Percentiles rank a stretch among this genome's conserved stretches.
phyloP scores from a whole-genome alignment of 2,329 filamentous ascomycete species.

The Rugonectria rugulosa region DNA sequence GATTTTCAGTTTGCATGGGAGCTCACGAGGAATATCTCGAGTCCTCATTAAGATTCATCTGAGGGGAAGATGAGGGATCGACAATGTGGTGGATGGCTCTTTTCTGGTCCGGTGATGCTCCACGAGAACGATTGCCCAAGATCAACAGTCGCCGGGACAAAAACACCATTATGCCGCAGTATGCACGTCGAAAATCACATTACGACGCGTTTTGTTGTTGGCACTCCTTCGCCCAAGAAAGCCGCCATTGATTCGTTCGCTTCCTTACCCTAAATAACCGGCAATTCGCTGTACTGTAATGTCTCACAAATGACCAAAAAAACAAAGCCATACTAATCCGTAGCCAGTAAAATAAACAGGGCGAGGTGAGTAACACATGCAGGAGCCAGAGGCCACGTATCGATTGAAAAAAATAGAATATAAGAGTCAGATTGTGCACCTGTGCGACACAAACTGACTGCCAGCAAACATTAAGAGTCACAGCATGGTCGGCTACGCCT shows the following conservation, averaged over 20 bases:
- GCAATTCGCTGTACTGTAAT: background rate
- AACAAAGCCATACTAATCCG: background rate
- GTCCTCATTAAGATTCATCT: background rate
- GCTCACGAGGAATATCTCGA: too few relatives aligned
- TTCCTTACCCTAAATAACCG: constrained; percentile 7
- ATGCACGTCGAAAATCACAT: background rate
- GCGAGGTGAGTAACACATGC: constrained; percentile 15
- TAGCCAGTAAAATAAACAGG: background rate
- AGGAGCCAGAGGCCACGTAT: constrained; percentile 1
- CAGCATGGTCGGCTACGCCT: background rate
- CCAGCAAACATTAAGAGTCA: background rate
- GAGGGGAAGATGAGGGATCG: background rate
- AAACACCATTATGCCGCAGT: background rate
- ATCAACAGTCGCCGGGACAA: too few relatives aligned
- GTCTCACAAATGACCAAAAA: constrained; percentile 10
- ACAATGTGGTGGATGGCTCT: too few relatives aligned
- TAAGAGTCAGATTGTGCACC: background rate
- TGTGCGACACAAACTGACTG: background rate
- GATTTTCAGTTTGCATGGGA: background rate
- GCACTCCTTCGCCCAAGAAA: background rate
- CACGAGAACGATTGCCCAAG: too few relatives aligned
- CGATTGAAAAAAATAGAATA: background rate
- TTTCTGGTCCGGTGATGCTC: too few relatives aligned
- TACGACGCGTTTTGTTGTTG: background rate
- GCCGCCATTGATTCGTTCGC: constrained; percentile 6